Conservation (phyloP, 2,329 filamentous ascomycete genomes). For the Graphilbum fragrans region DNA sequence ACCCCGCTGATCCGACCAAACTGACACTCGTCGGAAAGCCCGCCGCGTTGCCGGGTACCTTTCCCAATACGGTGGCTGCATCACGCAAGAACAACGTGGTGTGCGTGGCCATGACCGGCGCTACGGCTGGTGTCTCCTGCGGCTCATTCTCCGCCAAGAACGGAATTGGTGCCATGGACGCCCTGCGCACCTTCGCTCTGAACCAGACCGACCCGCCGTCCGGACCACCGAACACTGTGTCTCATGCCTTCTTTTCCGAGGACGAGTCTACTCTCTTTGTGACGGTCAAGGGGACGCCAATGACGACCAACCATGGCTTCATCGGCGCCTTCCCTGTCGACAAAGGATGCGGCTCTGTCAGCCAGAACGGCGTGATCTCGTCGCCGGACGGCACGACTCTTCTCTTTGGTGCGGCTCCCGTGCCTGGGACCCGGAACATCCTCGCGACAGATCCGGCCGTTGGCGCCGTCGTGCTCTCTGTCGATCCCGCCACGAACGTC, state of each 20-base stretch:
- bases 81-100: conserved; percentile 28
- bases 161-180: conserved; percentile 31
- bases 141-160: conserved; percentile 19
- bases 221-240: conserved; percentile 46
- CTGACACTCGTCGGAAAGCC: conserved; percentile 22
- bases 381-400: conserved; percentile 42
- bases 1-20: conserved; percentile 25
- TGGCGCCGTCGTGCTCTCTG: conserved; percentile 35
- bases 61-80: conserved; percentile 38
- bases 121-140: conserved; percentile 31
- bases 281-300: conserved; percentile 48
- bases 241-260: conserved; percentile 45
- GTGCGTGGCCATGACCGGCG: conserved; percentile 33
- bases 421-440: conserved; percentile 30
- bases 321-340: conserved; percentile 36
- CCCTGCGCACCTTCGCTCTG: conserved; percentile 33
- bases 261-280: conserved; percentile 39
- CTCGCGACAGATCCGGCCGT: conserved; percentile 49
- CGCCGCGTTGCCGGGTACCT: conserved; percentile 32
- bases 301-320: conserved; percentile 42
- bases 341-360: conserved; percentile 7
- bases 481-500: conserved; percentile 20
- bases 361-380: conserved; percentile 18
- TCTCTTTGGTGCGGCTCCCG: conserved; percentile 36
- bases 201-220: conserved; percentile 44